Evolutionary conservation across 495 filamentous ascomycete species (phyloP), one percentile per base, ranked within the genome.

Genomic region (Podospora anserina): DNA sequence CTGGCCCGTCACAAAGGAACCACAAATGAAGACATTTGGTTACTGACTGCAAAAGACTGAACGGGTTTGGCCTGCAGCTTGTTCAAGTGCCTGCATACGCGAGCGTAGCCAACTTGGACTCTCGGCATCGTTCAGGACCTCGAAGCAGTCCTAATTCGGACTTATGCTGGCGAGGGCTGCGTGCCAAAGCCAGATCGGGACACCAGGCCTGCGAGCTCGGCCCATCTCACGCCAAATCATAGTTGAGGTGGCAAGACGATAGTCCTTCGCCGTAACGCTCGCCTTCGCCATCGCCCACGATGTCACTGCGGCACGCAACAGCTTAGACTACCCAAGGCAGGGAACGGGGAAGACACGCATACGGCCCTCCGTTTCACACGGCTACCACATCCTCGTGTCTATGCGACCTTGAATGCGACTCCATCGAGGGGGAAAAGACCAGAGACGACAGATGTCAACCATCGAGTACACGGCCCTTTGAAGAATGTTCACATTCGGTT

Each of bases 1-100:
- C 15, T 49, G 39, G 39, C 7, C 15, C 39, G 39, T 49, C 13
- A 49, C 39, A 49, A 49, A 5, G 39, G 39, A 49, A 49, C 39
- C 39, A 49, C 39, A 49, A 11, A 49, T 49, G 39, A 58, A 58
- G 55, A 58, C 55, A 15, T 19, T 9, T 58, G 55, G 55, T 19
- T 15, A 58, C n/a, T 19, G 55, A 7, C 55, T 58, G 23, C 55
- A 19, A 19, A 19, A 26, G 20, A 58, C 19, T 19, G n/a, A 58
- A 19, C 55, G 13, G n/a, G n/a, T 58, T 58, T 58, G 55, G n/a
- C n/a, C 55, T 58, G 55, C 55, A 58, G 55, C n/a, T 49, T 63
- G 15, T 63, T 39, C 59, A 32, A 32, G 59, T 61, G 59, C 59
- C 59, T 61, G 59, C 59, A 61, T 61, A 61, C 59, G 59, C 59